Conservation (phyloP, 139 green algal genomes). For the Tetradesmus lagerheimii region DNA sequence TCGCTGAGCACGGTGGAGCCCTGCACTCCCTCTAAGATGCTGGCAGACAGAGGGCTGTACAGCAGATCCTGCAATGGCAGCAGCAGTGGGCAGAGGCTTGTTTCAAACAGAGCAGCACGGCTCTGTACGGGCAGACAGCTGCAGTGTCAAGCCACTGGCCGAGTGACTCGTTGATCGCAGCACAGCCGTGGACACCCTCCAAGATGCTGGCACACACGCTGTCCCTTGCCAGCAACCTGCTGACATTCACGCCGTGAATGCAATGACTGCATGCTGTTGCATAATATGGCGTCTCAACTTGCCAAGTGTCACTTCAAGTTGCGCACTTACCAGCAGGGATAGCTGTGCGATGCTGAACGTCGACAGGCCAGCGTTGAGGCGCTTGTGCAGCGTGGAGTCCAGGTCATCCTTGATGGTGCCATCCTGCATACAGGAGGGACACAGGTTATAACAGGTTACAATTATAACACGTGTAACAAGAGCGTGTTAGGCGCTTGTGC, state of each 20-base stretch:
- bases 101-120: too few relatives aligned
- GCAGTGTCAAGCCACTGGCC: background rate
- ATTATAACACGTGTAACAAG: too few relatives aligned
- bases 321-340: constrained; percentile 17
- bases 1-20: constrained; percentile 17
- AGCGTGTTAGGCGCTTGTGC: constrained; percentile 40
- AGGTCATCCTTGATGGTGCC: constrained; percentile 18
- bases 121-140: too few relatives aligned
- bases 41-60: constrained; percentile 1
- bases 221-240: too few relatives aligned
- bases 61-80: background rate
- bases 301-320: too few relatives aligned
- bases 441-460: too few relatives aligned
- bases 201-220: background rate
- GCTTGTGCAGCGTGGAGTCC: constrained; percentile 24
- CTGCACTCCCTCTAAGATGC: background rate
- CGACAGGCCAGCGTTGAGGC: constrained; percentile 36
- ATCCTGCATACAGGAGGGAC: constrained; percentile 13
- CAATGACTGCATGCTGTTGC: too few relatives aligned
- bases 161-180: too few relatives aligned
- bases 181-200: background rate
- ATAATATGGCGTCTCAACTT: too few relatives aligned
- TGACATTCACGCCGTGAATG: too few relatives aligned
- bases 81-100: too few relatives aligned
- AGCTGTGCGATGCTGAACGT: constrained; percentile 47